Evolutionary conservation across 352 stramenopile species (phyloP).

Genomic region (Pythium diclinum): DNA sequence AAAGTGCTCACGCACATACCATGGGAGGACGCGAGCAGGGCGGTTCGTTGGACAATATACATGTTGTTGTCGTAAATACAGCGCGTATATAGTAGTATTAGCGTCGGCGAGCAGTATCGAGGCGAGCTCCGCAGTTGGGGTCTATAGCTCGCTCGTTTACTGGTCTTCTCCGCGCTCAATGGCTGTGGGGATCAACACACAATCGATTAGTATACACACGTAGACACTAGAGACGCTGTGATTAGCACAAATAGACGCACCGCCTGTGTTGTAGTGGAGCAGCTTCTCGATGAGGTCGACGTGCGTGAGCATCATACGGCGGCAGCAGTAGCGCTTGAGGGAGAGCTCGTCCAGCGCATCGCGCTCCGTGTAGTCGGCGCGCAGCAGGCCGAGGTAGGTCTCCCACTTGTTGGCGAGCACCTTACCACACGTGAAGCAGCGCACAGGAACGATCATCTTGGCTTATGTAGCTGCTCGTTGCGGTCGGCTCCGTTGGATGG

Average conservation of each 20-base stretch:
- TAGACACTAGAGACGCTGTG: neutral
- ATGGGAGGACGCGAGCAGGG: neutral
- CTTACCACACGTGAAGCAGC: constrained; percentile 99
- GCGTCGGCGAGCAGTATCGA: constrained; percentile 2
- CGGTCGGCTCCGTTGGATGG: neutral
- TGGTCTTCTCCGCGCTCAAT: constrained; percentile 72
- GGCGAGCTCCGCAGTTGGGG: neutral
- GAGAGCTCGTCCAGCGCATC: constrained; percentile 98
- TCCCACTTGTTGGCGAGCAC: constrained; percentile 99
- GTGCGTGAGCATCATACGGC: constrained; percentile 99
- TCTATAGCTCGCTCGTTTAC: constrained; percentile 4
- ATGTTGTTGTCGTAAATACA: constrained; percentile 5
- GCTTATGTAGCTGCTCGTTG: neutral
- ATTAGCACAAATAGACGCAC: constrained; percentile 33
- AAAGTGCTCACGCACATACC: neutral
- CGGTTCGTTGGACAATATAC: neutral
- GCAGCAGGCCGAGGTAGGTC: constrained; percentile 96
- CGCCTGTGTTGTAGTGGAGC: constrained; percentile 99
- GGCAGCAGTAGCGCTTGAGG: constrained; percentile 99
- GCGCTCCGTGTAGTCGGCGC: constrained; percentile 96
- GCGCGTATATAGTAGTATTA: constrained; percentile 8
- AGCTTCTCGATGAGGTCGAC: constrained; percentile 99
- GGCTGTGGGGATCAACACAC: constrained; percentile 34
- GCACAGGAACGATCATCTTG: constrained; percentile 98
- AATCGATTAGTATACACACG: neutral